These are phyloP conservation scores for Yarrowia porcina DNA, from an alignment of 805 yeast genomes.

Conservation along the genomic window DNA sequence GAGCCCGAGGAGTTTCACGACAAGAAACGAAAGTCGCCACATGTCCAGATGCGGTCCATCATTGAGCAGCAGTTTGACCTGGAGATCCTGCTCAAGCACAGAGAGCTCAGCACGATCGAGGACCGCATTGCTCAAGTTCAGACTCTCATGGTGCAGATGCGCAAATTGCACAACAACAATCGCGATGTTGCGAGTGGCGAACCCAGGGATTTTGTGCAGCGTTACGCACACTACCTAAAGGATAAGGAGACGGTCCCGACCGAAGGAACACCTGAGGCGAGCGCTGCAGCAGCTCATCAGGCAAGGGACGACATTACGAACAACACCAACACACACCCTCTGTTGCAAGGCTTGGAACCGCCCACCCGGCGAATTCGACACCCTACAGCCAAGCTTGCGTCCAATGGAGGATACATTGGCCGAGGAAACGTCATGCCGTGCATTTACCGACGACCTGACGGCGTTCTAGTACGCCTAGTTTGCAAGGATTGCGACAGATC, in stretches of 20 bases:
- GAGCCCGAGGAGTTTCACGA: constrained; percentile 12
- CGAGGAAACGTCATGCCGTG: constrained; percentile 26
- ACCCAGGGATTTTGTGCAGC: constrained; percentile 31
- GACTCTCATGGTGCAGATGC: constrained; percentile 38
- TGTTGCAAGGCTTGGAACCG: background rate
- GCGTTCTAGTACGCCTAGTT: constrained; percentile 61
- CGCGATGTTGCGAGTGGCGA: constrained; percentile 27
- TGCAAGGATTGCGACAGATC: constrained; percentile 66
- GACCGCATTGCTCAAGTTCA: constrained; percentile 39
- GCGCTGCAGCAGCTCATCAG: background rate
- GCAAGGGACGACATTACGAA: background rate
- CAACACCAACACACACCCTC: background rate
- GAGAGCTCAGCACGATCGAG: constrained; percentile 38
- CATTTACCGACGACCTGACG: constrained; percentile 46
- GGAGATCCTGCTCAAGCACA: constrained; percentile 40
- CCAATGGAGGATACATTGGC: constrained; percentile 20
- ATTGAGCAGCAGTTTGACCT: constrained; percentile 38
- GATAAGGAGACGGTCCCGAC: constrained; percentile 4
- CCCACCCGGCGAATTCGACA: constrained; percentile 14
- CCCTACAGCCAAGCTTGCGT: constrained; percentile 23
- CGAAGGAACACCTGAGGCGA: background rate
- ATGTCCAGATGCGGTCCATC: constrained; percentile 1
- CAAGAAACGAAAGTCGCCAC: constrained; percentile 9
- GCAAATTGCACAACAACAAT: constrained; percentile 28
- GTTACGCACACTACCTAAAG: constrained; percentile 33